phyloP scores from a whole-genome alignment of 768 basidiomycete genomes.

The Agaricus blazei region DNA sequence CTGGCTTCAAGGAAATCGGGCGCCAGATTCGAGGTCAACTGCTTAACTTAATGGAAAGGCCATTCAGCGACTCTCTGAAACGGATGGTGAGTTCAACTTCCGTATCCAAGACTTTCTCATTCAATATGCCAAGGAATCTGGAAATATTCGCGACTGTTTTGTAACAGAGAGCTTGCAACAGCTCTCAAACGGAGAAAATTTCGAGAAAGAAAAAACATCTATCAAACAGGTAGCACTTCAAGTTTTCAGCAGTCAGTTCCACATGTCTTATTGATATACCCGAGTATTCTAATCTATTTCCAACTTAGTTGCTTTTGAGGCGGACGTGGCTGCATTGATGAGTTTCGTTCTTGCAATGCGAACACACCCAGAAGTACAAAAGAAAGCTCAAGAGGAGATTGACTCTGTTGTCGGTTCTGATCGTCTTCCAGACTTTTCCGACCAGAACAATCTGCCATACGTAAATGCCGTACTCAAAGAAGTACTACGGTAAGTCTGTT shows the following conservation, averaged over 20 bases:
- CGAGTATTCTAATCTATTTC: background rate
- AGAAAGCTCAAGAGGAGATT: slow-evolving; percentile 20
- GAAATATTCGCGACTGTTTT: background rate
- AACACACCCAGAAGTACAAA: slow-evolving; percentile 12
- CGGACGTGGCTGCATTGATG: slow-evolving; percentile 1
- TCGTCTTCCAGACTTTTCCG: slow-evolving; percentile 19
- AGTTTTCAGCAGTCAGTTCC: slow-evolving; percentile 6
- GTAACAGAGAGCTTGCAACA: background rate
- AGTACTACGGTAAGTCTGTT: slow-evolving; percentile 17
- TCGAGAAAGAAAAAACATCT: background rate
- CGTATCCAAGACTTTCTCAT: background rate
- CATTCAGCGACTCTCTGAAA: background rate
- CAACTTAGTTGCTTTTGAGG: slow-evolving; percentile 7
- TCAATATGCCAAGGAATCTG: background rate
- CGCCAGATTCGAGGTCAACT: background rate
- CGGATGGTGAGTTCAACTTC: background rate
- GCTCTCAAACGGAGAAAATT: background rate
- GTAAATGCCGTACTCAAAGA: slow-evolving; percentile 19
- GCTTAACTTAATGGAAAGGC: background rate
- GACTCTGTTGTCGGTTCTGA: slow-evolving; percentile 16
- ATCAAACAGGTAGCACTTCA: background rate
- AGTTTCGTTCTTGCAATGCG: slow-evolving; percentile 10
- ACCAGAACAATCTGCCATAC: slow-evolving; percentile 17
- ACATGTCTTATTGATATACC: background rate
- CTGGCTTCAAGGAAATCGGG: slow-evolving; percentile 6